A percentile compares a stretch with the other conserved stretches of the same genome.
phyloP scores from a whole-genome alignment of 352 stramenopile genomes.

The Pythium dissotocum region DNA sequence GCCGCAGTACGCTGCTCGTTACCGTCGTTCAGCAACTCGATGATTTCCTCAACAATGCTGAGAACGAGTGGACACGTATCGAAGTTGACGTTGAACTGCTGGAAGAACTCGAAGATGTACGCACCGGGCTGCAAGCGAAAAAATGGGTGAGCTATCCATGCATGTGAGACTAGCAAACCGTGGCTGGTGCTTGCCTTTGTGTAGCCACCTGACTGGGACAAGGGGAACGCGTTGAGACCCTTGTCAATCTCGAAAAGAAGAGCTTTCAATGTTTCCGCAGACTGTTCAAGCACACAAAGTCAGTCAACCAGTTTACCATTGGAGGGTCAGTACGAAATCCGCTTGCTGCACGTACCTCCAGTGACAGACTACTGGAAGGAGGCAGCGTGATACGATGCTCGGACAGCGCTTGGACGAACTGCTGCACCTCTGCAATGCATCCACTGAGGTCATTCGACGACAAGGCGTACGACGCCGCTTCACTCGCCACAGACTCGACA shows the following conservation, averaged over 20 bases:
- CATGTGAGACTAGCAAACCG: no score
- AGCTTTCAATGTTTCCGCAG: conserved; percentile 74
- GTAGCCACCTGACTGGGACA: conserved; percentile 72
- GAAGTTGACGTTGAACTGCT: conserved; percentile 89
- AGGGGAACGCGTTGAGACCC: conserved; percentile 71
- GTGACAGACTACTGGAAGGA: conserved; percentile 50
- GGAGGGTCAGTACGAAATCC: neutral
- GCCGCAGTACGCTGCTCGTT: conserved; percentile 59
- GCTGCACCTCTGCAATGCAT: conserved; percentile 93
- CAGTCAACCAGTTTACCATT: no score
- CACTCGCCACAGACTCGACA: conserved; percentile 92
- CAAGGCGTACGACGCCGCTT: conserved; percentile 96
- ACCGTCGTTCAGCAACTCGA: conserved; percentile 75
- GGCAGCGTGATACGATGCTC: conserved; percentile 60
- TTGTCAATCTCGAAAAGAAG: conserved; percentile 87
- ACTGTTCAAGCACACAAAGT: conserved; percentile 38
- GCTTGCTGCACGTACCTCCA: conserved; percentile 48
- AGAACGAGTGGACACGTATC: conserved; percentile 85
- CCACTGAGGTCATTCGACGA: conserved; percentile 93
- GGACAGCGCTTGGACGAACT: conserved; percentile 70
- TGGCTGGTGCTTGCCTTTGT: conserved; percentile 58
- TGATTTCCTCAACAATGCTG: conserved; percentile 89
- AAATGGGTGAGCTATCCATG: neutral
- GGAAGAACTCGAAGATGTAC: conserved; percentile 92
- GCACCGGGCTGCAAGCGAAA: conserved; percentile 55